Evolutionary conservation across 352 stramenopile species (phyloP).

Genomic region (Phytophthora sansomeana): DNA sequence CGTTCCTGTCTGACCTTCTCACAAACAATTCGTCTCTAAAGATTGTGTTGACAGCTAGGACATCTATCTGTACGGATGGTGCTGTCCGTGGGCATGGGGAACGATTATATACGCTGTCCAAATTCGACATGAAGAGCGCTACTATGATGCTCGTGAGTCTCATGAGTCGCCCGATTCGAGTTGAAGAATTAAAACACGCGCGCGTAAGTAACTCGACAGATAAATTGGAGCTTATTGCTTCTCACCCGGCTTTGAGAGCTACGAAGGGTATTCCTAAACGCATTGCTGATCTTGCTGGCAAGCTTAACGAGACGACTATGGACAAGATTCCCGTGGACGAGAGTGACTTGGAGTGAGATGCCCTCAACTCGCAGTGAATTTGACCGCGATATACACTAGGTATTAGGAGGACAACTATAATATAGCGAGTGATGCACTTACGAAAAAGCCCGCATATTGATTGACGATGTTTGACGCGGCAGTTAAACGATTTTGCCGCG

Average conservation of each 20-base stretch:
- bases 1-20: slow-evolving; percentile 72
- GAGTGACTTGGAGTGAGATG: slow-evolving; percentile 35
- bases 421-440: slow-evolving; percentile 17
- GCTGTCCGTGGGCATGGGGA: slow-evolving; percentile 75
- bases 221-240: slow-evolving; percentile 79
- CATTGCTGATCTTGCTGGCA: slow-evolving; percentile 75
- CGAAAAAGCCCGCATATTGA: too few relatives aligned
- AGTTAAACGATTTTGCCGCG: background rate
- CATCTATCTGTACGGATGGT: slow-evolving; percentile 70
- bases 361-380: slow-evolving; percentile 1
- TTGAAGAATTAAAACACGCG: slow-evolving; percentile 70
- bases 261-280: slow-evolving; percentile 72
- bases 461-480: too few relatives aligned
- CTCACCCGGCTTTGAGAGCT: slow-evolving; percentile 68
- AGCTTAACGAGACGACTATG: slow-evolving; percentile 74
- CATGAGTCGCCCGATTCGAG: slow-evolving; percentile 72
- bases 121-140: slow-evolving; percentile 74
- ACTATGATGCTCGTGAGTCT: slow-evolving; percentile 82
- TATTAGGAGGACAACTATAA: slow-evolving; percentile 27
- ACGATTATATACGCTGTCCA: slow-evolving; percentile 69
- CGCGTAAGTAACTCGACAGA: slow-evolving; percentile 44
- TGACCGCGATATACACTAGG: slow-evolving; percentile 7
- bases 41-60: slow-evolving; percentile 70
- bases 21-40: slow-evolving; percentile 80
- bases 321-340: slow-evolving; percentile 65